Percentiles rank a stretch among this genome's conserved stretches.
Conservation (phyloP, 140 eudicot genomes). For the Artemisia princeps region DNA sequence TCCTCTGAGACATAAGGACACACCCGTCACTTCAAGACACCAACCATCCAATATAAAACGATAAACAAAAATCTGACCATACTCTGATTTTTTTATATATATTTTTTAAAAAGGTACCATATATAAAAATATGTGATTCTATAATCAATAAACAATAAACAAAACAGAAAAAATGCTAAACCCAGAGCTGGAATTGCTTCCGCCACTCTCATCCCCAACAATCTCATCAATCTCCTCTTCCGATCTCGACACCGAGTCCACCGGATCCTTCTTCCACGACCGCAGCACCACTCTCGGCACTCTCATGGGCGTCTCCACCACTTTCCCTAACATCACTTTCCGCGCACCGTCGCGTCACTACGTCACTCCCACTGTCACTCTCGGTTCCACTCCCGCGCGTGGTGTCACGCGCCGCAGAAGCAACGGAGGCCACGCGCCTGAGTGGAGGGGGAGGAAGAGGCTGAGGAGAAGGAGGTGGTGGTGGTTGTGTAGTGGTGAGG, state of each 20-base stretch:
- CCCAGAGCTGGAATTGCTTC: constrained; percentile 56
- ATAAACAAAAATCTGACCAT: too few relatives aligned
- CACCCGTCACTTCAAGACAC: too few relatives aligned
- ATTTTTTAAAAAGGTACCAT: too few relatives aligned
- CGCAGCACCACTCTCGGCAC: constrained; percentile 70
- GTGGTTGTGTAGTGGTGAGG: constrained; percentile 62
- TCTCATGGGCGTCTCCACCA: constrained; percentile 61
- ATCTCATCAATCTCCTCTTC: constrained; percentile 66
- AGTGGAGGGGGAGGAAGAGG: constrained; percentile 29
- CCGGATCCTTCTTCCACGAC: constrained; percentile 82
- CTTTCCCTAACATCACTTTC: constrained; percentile 50
- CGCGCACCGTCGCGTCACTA: constrained; percentile 52
- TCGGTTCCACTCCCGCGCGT: constrained; percentile 10
- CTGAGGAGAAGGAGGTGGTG: constrained; percentile 55
- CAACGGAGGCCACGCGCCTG: constrained; percentile 17
- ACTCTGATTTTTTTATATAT: too few relatives aligned
- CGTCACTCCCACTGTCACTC: constrained; percentile 16
- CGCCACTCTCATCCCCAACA: constrained; percentile 62
- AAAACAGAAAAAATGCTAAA: constrained; percentile 34
- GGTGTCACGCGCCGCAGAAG: constrained; percentile 2
- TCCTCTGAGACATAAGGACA: too few relatives aligned
- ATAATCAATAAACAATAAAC: too few relatives aligned
- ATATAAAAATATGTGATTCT: too few relatives aligned
- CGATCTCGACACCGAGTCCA: constrained; percentile 82
- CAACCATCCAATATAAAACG: too few relatives aligned